Evolutionary conservation across 2,329 filamentous ascomycete species (phyloP).

Genomic region (Capronia epimyces): DNA sequence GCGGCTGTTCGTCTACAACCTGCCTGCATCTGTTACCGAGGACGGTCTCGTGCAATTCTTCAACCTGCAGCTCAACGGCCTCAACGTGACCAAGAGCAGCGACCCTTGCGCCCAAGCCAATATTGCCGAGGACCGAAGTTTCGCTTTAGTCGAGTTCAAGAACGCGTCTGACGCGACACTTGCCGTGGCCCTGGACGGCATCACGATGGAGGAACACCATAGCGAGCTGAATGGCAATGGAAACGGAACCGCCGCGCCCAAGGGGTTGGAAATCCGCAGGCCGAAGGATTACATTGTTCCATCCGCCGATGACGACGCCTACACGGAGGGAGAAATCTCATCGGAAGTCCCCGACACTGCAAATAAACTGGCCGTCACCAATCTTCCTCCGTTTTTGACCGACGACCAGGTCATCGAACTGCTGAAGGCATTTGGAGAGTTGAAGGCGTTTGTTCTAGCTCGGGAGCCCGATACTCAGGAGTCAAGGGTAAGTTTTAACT

Average conservation of each 20-base stretch:
- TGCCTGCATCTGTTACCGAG: conserved; percentile 67
- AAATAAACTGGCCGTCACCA: conserved; percentile 90
- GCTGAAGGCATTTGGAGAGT: conserved; percentile 80
- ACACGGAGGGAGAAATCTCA: conserved; percentile 61
- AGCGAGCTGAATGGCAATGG: conserved; percentile 46
- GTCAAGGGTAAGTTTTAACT: conserved; percentile 71
- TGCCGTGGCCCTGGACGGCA: conserved; percentile 82
- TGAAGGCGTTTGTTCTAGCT: conserved; percentile 85
- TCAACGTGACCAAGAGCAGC: conserved; percentile 78
- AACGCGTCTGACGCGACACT: conserved; percentile 81
- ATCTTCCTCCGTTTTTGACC: conserved; percentile 78
- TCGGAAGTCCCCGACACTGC: conserved; percentile 81
- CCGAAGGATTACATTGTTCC: conserved; percentile 98
- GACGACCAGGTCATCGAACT: conserved; percentile 92
- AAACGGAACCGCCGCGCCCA: conserved; percentile 50
- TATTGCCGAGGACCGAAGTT: conserved; percentile 69
- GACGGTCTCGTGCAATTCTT: conserved; percentile 78
- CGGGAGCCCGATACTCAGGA: conserved; percentile 82
- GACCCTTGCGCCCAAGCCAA: conserved; percentile 84
- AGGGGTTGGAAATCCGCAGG: conserved; percentile 66
- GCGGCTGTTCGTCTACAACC: conserved; percentile 79
- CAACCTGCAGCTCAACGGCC: conserved; percentile 92
- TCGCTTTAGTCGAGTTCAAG: conserved; percentile 89
- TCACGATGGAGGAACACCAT: conserved; percentile 70
- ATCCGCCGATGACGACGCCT: conserved; percentile 65